Base-by-base conservation (phyloP, 805 yeast genomes). In the Pichia cabralensis region DNA sequence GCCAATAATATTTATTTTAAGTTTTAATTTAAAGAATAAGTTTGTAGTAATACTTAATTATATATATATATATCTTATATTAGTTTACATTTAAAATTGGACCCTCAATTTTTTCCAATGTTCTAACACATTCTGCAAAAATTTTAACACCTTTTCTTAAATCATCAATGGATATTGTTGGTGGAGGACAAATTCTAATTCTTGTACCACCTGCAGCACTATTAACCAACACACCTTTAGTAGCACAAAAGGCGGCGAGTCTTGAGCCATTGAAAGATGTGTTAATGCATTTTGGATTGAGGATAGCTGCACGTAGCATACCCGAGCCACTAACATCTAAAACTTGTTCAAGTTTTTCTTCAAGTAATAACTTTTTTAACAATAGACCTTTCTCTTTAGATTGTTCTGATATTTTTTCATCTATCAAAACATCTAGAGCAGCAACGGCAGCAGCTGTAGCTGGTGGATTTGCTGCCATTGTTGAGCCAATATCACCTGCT, bases 381-480 rank as follows among this genome's bases (percentile, higher is more conserved):
- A 45, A 19, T 18, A 33, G 36, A 21, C 56, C 56, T 24, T 46
- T 45, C 17, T 35, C 28, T 16, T 33, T 34, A 3, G 56, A 39
- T 29, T 41, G 36, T 20, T 32, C 39, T 8, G 44, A 24, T 4
- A 50, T 41, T 16, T 49, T 31, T 17, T 50, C 56, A n/a, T 50
- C 50, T 2, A 42, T 37, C 19, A 53, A 35, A n/a, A 53, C 53
- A 3, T 49, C 51, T 23, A 53, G 33, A 18, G 55, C 54, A 10
- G 55, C 55, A 26, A 46, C 37, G 5, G 50, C 55, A 9, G 56
- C 55, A 7, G 39, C 52, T 1, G 55, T 50, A 7, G 55, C 52
- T 11, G 54, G 54, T 11, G 58, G 56, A 22, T 42, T 44, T 9
- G 47, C 53, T 2, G 55, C 54, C 54, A 53, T 50, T 1, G 58